phyloP scores from a whole-genome alignment of 495 filamentous ascomycete species.

The Neurospora sp. region DNA sequence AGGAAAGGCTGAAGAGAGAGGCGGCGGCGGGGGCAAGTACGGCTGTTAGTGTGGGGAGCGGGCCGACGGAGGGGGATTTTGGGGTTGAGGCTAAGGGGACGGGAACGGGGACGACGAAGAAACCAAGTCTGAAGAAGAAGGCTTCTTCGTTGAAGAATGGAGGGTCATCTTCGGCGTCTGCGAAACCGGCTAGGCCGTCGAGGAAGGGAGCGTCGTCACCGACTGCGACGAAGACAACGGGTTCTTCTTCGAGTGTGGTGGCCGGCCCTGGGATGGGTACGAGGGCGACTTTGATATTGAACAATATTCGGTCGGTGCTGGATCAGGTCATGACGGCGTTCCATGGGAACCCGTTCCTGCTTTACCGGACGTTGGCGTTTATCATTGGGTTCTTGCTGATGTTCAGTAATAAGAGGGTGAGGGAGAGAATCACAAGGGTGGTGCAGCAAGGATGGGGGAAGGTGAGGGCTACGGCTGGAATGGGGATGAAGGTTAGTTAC shows the following conservation, averaged over 20 bases:
- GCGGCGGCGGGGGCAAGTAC: conserved; percentile 7
- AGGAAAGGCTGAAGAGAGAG: conserved; percentile 33
- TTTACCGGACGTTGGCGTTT: conserved; percentile 71
- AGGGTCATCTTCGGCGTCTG: conserved; percentile 6
- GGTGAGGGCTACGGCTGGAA: conserved; percentile 73
- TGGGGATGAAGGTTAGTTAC: conserved; percentile 98
- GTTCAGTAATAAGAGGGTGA: conserved; percentile 61
- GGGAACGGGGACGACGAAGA: neutral
- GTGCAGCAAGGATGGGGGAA: conserved; percentile 71
- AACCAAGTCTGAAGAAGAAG: neutral
- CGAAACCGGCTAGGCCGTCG: conserved; percentile 40
- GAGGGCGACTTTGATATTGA: conserved; percentile 39
- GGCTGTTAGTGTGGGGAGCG: neutral
- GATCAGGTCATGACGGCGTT: conserved; percentile 52
- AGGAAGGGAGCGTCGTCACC: conserved; percentile 19
- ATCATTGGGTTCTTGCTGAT: conserved; percentile 70
- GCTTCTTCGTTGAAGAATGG: conserved; percentile 1
- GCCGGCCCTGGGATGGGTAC: conserved; percentile 33
- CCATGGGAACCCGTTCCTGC: conserved; percentile 59
- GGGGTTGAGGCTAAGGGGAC: neutral
- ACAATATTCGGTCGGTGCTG: conserved; percentile 50
- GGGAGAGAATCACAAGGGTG: conserved; percentile 61
- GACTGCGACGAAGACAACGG: conserved; percentile 21
- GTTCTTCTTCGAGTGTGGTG: conserved; percentile 21
- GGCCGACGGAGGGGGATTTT: conserved; percentile 3